Evolutionary conservation across 257 asterid species (phyloP).

Genomic region (Coffea eugenioides): DNA sequence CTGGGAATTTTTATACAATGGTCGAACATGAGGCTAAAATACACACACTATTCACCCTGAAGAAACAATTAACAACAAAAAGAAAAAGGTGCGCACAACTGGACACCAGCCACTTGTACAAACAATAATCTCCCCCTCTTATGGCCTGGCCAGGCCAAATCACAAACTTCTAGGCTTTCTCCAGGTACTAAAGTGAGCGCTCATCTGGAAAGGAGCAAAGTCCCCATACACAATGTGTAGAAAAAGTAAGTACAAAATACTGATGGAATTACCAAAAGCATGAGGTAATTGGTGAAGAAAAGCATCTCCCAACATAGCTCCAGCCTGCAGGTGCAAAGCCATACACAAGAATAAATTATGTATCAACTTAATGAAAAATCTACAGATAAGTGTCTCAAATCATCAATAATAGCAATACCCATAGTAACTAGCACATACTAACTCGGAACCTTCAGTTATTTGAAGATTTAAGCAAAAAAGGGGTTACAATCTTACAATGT

Average conservation of each 20-base stretch:
- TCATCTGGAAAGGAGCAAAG: neutral
- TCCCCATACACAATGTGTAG: neutral
- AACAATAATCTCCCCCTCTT: neutral
- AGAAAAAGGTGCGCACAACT: neutral
- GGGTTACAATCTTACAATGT: neutral
- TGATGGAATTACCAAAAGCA: slow-evolving; percentile 71
- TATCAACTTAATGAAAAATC: neutral
- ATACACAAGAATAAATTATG: slow-evolving; percentile 5
- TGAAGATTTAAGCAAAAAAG: slow-evolving; percentile 2
- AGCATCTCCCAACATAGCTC: slow-evolving; percentile 99
- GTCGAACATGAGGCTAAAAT: neutral
- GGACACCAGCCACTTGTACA: neutral
- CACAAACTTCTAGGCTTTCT: neutral
- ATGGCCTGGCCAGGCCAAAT: neutral
- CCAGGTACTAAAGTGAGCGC: neutral
- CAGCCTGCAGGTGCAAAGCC: slow-evolving; percentile 59
- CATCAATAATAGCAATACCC: neutral
- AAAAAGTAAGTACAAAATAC: neutral
- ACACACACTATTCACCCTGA: neutral
- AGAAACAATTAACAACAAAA: too few species aligned
- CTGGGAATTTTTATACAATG: neutral
- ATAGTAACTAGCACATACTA: neutral
- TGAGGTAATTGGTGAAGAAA: slow-evolving; percentile 99
- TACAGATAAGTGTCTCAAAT: neutral
- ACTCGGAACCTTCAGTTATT: neutral